Conservation (phyloP, 148 eudicot species). For the Camellia lanceoleosa region DNA sequence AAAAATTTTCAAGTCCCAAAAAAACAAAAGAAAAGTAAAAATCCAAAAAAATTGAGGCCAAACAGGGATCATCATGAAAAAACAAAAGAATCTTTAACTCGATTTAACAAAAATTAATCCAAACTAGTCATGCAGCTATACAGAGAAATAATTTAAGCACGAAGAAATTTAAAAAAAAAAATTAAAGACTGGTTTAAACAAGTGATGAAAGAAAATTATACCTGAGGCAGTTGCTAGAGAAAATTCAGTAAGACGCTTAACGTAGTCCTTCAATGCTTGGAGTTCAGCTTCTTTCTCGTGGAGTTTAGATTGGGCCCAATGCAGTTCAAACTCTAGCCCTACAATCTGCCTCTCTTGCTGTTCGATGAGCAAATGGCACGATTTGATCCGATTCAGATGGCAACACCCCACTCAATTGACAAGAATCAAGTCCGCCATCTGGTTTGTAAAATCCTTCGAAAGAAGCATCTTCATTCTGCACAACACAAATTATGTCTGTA, state of each 20-base stretch:
- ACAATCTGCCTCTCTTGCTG: slow-evolving; percentile 64
- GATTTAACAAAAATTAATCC: not conserved
- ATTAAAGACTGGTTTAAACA: not conserved
- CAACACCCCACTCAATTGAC: slow-evolving; percentile 38
- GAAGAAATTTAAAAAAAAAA: too few species aligned
- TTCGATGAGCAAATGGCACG: slow-evolving; percentile 49
- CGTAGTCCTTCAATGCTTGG: slow-evolving; percentile 65
- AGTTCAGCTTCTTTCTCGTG: slow-evolving; percentile 68
- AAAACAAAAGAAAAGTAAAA: not conserved
- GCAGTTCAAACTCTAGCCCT: slow-evolving; percentile 57
- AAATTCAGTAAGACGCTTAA: slow-evolving; percentile 54
- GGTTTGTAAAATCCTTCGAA: slow-evolving; percentile 23
- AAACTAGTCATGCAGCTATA: not conserved
- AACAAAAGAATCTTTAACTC: not conserved
- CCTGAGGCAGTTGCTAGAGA: slow-evolving; percentile 54
- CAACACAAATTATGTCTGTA: not conserved
- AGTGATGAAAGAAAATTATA: slow-evolving; percentile 10
- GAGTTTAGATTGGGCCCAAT: slow-evolving; percentile 52
- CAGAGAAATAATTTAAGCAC: too few species aligned
- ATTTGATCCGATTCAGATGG: slow-evolving; percentile 55
- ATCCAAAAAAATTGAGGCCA: not conserved
- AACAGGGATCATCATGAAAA: not conserved
- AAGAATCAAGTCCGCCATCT: slow-evolving; percentile 19
- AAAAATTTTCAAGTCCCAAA: too few species aligned
- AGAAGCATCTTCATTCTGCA: slow-evolving; percentile 27